These are phyloP conservation scores for Clonostachys rhizophaga DNA, from an alignment of 2,329 filamentous ascomycete genomes.

Conservation along the genomic window DNA sequence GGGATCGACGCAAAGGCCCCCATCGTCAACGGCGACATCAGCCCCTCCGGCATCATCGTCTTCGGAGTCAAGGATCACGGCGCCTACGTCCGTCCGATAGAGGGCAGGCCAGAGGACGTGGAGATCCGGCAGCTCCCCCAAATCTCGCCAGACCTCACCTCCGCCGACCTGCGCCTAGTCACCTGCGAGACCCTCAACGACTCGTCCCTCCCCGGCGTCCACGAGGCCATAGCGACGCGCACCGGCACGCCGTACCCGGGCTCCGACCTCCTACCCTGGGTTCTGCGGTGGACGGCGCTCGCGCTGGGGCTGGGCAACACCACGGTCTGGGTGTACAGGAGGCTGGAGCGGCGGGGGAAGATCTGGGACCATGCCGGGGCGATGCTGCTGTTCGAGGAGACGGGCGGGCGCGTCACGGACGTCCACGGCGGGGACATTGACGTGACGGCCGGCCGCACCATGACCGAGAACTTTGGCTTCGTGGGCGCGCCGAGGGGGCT, in stretches of 20 bases:
- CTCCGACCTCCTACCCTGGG: constrained; percentile 51
- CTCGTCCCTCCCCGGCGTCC: constrained; percentile 41
- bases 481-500: constrained; percentile 42
- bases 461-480: constrained; percentile 49
- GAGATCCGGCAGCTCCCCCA: neutral
- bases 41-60: constrained; percentile 42
- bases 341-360: constrained; percentile 41
- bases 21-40: constrained; percentile 36
- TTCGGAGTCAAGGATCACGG: constrained; percentile 44
- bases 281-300: constrained; percentile 47
- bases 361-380: constrained; percentile 58
- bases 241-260: constrained; percentile 28
- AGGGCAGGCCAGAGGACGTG: constrained; percentile 7
- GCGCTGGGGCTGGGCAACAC: constrained; percentile 48
- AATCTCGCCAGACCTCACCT: constrained; percentile 10
- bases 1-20: constrained; percentile 28
- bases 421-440: constrained; percentile 47
- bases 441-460: constrained; percentile 38
- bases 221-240: constrained; percentile 34
- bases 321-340: constrained; percentile 53
- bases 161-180: constrained; percentile 32
- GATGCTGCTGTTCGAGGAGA: constrained; percentile 53
- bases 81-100: constrained; percentile 37
- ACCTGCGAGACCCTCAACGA: constrained; percentile 40
- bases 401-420: constrained; percentile 51